Conservation (phyloP, 2,329 filamentous ascomycete species). For the Mollisia scopiformis region DNA sequence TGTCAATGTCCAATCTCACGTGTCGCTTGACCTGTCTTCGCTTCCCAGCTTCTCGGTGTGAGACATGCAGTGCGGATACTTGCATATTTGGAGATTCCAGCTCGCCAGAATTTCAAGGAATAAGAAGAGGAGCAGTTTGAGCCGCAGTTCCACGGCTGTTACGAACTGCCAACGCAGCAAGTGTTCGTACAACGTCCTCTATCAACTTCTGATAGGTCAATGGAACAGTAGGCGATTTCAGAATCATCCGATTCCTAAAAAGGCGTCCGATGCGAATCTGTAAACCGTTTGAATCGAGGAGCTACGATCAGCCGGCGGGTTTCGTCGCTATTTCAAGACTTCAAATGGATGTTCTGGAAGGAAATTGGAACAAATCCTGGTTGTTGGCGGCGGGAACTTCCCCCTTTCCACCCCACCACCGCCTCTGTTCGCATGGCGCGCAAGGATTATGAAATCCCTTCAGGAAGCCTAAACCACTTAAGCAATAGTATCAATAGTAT, state of each 20-base stretch:
- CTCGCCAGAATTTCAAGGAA: background rate
- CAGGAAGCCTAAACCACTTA: background rate
- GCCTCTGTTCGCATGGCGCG: conserved; percentile 4
- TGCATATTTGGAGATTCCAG: background rate
- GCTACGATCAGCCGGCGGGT: background rate
- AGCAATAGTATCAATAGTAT: background rate
- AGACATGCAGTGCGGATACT: background rate
- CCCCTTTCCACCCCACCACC: background rate
- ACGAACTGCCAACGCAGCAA: conserved; percentile 5
- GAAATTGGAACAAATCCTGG: background rate
- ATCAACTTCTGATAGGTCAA: background rate
- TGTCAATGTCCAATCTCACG: background rate
- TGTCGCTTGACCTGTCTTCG: background rate
- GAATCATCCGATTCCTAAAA: background rate
- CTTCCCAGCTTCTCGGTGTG: background rate
- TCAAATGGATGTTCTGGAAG: background rate
- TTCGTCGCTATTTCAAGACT: background rate
- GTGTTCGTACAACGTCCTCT: background rate
- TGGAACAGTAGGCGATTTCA: background rate
- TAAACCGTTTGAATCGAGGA: background rate
- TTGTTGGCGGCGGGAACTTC: background rate
- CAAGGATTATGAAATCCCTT: conserved; percentile 4
- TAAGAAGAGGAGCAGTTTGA: background rate
- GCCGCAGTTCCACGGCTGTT: conserved; percentile 7
- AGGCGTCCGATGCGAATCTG: background rate